These are phyloP conservation scores for Chiua virens DNA, from an alignment of 768 basidiomycete genomes.

Conservation along the genomic window DNA sequence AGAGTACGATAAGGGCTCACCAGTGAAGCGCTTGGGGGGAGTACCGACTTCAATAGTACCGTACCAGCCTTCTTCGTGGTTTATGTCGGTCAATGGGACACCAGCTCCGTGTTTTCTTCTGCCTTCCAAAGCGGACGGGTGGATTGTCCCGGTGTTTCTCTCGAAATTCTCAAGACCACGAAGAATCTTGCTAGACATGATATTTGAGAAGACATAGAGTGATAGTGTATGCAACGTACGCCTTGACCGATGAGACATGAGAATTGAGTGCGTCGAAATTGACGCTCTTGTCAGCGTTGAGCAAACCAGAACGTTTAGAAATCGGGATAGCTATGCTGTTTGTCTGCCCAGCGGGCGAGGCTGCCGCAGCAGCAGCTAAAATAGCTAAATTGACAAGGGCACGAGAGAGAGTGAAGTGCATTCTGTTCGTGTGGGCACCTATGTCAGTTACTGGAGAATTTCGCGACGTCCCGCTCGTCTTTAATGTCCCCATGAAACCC, in stretches of 20 bases:
- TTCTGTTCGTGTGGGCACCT: too few relatives aligned
- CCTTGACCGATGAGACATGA: background rate
- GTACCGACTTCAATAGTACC: constrained; percentile 10
- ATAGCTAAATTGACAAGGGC: background rate
- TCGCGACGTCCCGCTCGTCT: too few relatives aligned
- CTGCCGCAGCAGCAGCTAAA: constrained; percentile 12
- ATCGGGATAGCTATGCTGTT: constrained; percentile 4
- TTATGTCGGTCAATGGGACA: background rate
- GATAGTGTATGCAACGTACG: background rate
- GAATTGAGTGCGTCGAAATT: background rate
- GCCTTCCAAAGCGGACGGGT: background rate
- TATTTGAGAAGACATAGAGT: too few relatives aligned
- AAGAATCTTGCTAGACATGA: background rate
- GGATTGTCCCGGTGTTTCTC: background rate
- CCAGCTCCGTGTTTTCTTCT: background rate
- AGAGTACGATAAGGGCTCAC: background rate
- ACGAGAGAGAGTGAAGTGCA: background rate
- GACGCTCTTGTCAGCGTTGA: constrained; percentile 6
- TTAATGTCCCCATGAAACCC: too few relatives aligned
- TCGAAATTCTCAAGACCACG: background rate
- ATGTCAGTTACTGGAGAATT: too few relatives aligned
- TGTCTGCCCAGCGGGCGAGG: background rate
- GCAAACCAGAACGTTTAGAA: constrained; percentile 3
- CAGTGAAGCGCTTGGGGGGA: background rate
- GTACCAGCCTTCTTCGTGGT: background rate